Evolutionary conservation across 2,329 filamentous ascomycete species (phyloP).

Genomic region (Fusarium verticillioides): DNA sequence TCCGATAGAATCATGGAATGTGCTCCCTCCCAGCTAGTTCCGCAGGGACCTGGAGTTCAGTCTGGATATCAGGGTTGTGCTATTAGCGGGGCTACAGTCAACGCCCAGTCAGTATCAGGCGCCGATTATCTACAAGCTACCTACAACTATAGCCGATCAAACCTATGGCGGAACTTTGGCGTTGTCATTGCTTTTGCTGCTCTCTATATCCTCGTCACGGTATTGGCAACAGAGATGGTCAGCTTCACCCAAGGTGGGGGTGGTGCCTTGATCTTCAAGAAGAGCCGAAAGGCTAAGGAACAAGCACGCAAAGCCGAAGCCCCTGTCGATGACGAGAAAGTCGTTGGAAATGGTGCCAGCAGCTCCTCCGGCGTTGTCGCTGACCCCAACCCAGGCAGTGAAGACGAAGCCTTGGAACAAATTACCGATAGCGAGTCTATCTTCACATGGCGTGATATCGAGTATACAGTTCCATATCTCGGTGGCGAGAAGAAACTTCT

Average conservation of each 20-base stretch:
- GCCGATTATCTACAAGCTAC: slow-evolving; percentile 61
- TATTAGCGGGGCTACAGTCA: slow-evolving; percentile 59
- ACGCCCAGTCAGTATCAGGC: slow-evolving; percentile 58
- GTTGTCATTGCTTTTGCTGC: slow-evolving; percentile 34
- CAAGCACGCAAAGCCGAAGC: slow-evolving; percentile 36
- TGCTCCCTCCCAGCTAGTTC: slow-evolving; percentile 57
- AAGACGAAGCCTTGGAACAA: slow-evolving; percentile 33
- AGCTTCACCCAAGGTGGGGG: slow-evolving; percentile 64
- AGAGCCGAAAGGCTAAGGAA: slow-evolving; percentile 67
- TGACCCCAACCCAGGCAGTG: slow-evolving; percentile 1
- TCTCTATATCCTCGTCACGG: slow-evolving; percentile 35
- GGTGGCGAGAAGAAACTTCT: slow-evolving; percentile 49
- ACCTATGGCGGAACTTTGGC: slow-evolving; percentile 40
- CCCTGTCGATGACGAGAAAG: slow-evolving; percentile 46
- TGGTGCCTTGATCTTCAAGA: slow-evolving; percentile 79
- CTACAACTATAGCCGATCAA: slow-evolving; percentile 56
- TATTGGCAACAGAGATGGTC: slow-evolving; percentile 31
- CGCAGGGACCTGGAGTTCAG: slow-evolving; percentile 54
- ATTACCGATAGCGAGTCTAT: slow-evolving; percentile 52
- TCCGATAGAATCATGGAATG: slow-evolving; percentile 63
- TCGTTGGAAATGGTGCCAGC: slow-evolving; percentile 2
- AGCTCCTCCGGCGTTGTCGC: slow-evolving; percentile 14
- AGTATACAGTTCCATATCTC: slow-evolving; percentile 73
- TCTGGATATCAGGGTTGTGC: slow-evolving; percentile 64
- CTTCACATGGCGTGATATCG: slow-evolving; percentile 77